phyloP scores from a whole-genome alignment of 1,284 basidiomycete species.

The Somion occarium region DNA sequence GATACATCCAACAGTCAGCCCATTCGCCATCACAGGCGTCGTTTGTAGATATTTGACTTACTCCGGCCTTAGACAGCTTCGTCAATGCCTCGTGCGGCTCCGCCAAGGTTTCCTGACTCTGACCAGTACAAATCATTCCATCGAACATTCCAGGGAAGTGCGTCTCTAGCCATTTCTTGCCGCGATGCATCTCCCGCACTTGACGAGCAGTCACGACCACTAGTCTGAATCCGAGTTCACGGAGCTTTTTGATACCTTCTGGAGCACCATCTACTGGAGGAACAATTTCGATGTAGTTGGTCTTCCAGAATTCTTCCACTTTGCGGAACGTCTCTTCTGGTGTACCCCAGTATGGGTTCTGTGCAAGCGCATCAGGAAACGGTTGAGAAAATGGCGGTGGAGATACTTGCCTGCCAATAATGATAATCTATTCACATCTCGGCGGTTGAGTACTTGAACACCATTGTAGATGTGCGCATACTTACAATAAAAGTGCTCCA shows the following conservation, averaged over 20 bases:
- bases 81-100: constrained; percentile 49
- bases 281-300: constrained; percentile 47
- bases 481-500: constrained; percentile 66
- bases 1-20: neutral
- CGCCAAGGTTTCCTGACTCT: constrained; percentile 52
- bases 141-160: constrained; percentile 70
- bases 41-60: constrained; percentile 23
- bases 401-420: constrained; percentile 56
- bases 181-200: constrained; percentile 51
- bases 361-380: neutral
- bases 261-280: constrained; percentile 61
- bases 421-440: constrained; percentile 41
- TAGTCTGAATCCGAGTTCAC: constrained; percentile 59
- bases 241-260: constrained; percentile 53
- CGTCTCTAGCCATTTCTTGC: constrained; percentile 62
- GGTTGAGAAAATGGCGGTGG: neutral
- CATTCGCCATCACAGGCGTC: neutral
- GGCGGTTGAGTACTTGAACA: neutral
- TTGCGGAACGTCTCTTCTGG: constrained; percentile 56
- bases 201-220: constrained; percentile 75
- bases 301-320: constrained; percentile 56
- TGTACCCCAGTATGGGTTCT: constrained; percentile 57
- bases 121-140: constrained; percentile 71
- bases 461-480: constrained; percentile 5
- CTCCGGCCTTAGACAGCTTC: constrained; percentile 67